Base-by-base conservation (phyloP, 2,329 filamentous ascomycete species). In the Aureobasidium lini region DNA sequence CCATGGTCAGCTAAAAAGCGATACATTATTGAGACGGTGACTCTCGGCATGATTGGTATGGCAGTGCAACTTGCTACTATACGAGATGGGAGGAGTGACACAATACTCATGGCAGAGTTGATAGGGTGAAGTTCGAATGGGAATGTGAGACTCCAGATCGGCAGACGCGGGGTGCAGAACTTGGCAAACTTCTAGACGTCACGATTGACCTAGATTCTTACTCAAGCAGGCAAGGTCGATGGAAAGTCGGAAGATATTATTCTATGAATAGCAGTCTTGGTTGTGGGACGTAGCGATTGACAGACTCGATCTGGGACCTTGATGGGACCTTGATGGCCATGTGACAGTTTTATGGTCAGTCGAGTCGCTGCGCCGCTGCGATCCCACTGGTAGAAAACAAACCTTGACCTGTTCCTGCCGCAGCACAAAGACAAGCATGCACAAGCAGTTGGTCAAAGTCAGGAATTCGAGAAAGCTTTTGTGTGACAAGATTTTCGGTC, bases 281-380 rank as follows among this genome's bases (percentile, higher is more conserved):
- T 10, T 42, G 9, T 37, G n/a, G 39, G 23, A 54, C 16, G 18
- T 13, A 7, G n/a, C n/a, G n/a, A 54, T 23, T 36, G 31, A 39
- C 39, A 18, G 39, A 43, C n/a, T 23, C 37, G 29, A 56, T 56
- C 40, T 37, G 16, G 7, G 40, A 46, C 52, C 40, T 56, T 46
- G 52, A 56, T 37, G 16, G 7, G 40, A 46, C 52, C 40, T 56
- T 46, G 52, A 56, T 46, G 52, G 40, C 52, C 52, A 44, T 56
- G 52, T 56, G 52, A 56, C 52, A 36, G 47, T 15, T 28, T 15
- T 18, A 47, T 32, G 28, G n/a, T 13, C 5, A 28, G 18, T 28
- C 18, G 16, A 44, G 16, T 44, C 18, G 16, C 8, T 29, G 28
- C 13, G 9, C 50, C 39, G 39, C 39, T 15, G 34, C 11, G 23